A percentile compares a stretch with the other conserved stretches of the same genome.
Conservation (phyloP, 2,329 filamentous ascomycete genomes). For the Neospermospora avenae region DNA sequence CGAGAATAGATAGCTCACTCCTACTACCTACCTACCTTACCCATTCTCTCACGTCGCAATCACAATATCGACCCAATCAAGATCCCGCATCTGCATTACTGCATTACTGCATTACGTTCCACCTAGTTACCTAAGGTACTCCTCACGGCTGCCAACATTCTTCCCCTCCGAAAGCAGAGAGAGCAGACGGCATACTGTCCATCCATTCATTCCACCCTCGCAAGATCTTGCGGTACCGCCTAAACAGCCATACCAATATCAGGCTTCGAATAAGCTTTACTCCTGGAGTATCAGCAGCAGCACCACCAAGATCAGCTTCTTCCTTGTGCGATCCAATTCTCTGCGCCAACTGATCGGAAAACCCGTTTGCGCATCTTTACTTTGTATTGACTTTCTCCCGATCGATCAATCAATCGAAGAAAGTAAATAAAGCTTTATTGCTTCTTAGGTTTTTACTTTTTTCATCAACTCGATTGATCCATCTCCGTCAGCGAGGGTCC, state of each 20-base stretch:
- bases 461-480: neutral
- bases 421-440: neutral
- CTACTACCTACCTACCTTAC: neutral
- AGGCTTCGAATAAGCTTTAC: no score
- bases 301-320: neutral
- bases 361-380: no score
- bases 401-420: no score
- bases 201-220: neutral
- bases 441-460: neutral
- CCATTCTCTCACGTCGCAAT: constrained; percentile 16
- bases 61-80: neutral
- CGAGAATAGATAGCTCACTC: neutral
- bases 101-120: neutral
- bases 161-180: neutral
- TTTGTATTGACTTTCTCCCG: no score
- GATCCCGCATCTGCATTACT: neutral
- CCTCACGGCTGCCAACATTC: constrained; percentile 15
- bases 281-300: neutral
- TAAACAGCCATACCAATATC: constrained; percentile 1
- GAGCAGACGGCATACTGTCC: neutral
- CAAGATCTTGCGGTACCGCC: constrained; percentile 1
- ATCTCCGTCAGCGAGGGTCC: no score
- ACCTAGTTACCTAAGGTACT: constrained; percentile 8
- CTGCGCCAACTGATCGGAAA: no score
- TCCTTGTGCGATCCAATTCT: neutral